Evolutionary conservation across 2,329 filamentous ascomycete genomes (phyloP).

Genomic region (Apiospora saccharicola): DNA sequence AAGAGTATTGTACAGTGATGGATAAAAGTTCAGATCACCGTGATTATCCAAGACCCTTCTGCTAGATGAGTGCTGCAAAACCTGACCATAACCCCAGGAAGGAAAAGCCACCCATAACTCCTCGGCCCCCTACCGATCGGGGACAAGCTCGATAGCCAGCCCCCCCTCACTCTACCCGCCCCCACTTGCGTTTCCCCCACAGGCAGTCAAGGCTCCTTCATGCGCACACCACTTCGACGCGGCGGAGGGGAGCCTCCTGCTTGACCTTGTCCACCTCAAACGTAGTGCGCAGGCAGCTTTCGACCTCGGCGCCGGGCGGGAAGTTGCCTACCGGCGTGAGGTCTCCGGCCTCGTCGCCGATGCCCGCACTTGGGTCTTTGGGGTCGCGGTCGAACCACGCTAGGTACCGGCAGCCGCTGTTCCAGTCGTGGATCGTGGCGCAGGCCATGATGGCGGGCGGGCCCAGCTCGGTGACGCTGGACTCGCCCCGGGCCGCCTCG

Average conservation of each 20-base stretch:
- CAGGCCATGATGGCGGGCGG: neutral
- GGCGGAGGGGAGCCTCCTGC: neutral
- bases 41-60: no score
- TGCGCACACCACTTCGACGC: neutral
- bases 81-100: no score
- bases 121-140: no score
- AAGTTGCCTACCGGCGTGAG: neutral
- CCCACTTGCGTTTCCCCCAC: no score
- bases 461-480: neutral
- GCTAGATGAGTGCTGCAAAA: no score
- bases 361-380: neutral
- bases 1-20: no score
- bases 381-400: neutral
- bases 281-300: neutral
- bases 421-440: no score
- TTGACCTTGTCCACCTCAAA: neutral
- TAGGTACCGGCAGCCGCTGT: neutral
- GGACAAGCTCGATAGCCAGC: no score
- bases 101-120: no score
- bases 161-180: no score
- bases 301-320: no score
- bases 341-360: neutral
- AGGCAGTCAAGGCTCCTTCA: neutral
- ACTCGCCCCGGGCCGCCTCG: neutral
- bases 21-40: no score